phyloP scores from a whole-genome alignment of 192 early-diverging fungal genomes.

The Piromyces sp. region DNA sequence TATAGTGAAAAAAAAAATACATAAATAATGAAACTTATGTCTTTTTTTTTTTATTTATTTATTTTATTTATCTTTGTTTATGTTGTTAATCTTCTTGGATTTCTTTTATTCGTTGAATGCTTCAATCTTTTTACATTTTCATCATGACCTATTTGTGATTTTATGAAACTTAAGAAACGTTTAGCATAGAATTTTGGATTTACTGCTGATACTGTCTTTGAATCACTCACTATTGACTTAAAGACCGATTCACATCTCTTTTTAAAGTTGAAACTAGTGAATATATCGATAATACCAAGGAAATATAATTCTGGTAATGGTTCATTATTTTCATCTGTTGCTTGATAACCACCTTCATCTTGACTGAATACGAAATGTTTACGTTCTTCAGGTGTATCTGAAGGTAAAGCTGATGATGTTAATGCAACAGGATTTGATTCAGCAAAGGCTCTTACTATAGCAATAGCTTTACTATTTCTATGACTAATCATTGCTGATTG shows the following conservation, averaged over 20 bases:
- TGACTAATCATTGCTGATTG: neutral
- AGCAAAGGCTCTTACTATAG: conserved; percentile 30
- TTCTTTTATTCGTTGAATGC: neutral
- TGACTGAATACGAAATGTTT: conserved; percentile 70
- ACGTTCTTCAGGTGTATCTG: conserved; percentile 35
- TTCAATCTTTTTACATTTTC: neutral
- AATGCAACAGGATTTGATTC: conserved; percentile 36
- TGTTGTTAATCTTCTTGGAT: neutral
- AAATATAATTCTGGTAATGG: conserved; percentile 68
- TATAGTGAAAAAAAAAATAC: neutral
- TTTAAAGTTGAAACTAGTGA: conserved; percentile 76
- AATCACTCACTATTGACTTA: conserved; percentile 64
- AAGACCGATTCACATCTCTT: conserved; percentile 82
- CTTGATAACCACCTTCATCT: conserved; percentile 73
- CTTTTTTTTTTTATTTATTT: neutral
- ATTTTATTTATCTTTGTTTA: neutral
- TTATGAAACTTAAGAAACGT: conserved; percentile 78
- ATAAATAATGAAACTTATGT: no score
- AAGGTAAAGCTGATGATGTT: conserved; percentile 35
- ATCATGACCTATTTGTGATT: neutral
- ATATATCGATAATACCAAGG: conserved; percentile 93
- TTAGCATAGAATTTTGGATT: conserved; percentile 71
- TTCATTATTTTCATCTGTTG: conserved; percentile 53
- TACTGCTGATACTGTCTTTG: conserved; percentile 57
- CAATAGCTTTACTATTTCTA: conserved; percentile 13